A percentile compares a stretch with the other conserved stretches of the same genome.
Conservation (phyloP, 1,139 yeast species). For the Yamadazyma pseudoaaseri region DNA sequence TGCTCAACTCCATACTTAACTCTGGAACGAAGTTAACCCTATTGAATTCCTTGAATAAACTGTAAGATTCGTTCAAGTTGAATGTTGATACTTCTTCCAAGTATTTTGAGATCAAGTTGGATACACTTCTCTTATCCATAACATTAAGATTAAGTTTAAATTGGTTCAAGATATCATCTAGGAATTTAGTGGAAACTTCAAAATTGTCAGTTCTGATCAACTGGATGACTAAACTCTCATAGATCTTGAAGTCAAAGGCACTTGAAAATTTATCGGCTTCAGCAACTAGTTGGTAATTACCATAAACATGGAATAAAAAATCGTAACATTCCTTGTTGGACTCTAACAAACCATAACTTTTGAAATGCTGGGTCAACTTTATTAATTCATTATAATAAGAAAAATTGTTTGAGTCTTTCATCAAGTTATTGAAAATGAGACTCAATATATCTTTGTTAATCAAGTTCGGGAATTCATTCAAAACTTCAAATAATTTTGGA, state of each 20-base stretch:
- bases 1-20: slow-evolving; percentile 29
- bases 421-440: slow-evolving; percentile 16
- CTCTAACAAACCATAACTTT: slow-evolving; percentile 16
- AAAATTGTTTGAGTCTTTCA: slow-evolving; percentile 9
- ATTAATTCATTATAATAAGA: slow-evolving; percentile 20
- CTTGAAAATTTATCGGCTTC: not conserved
- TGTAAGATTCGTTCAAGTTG: slow-evolving; percentile 24
- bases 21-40: slow-evolving; percentile 39
- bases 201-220: slow-evolving; percentile 50
- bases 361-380: slow-evolving; percentile 24
- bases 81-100: slow-evolving; percentile 24
- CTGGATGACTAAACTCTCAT: slow-evolving; percentile 50
- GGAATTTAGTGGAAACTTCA: slow-evolving; percentile 51
- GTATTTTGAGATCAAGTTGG: slow-evolving; percentile 32
- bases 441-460: slow-evolving; percentile 21
- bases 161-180: slow-evolving; percentile 45
- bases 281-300: slow-evolving; percentile 18
- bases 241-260: slow-evolving; percentile 45
- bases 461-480: slow-evolving; percentile 29
- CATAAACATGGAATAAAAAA: slow-evolving; percentile 27
- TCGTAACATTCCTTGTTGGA: slow-evolving; percentile 22
- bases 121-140: slow-evolving; percentile 23
- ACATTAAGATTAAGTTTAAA: slow-evolving; percentile 21
- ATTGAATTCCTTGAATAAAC: slow-evolving; percentile 30
- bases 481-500: slow-evolving; percentile 26